These are phyloP conservation scores for Russula ochroleuca DNA, from an alignment of 768 basidiomycete genomes.

Conservation along the genomic window DNA sequence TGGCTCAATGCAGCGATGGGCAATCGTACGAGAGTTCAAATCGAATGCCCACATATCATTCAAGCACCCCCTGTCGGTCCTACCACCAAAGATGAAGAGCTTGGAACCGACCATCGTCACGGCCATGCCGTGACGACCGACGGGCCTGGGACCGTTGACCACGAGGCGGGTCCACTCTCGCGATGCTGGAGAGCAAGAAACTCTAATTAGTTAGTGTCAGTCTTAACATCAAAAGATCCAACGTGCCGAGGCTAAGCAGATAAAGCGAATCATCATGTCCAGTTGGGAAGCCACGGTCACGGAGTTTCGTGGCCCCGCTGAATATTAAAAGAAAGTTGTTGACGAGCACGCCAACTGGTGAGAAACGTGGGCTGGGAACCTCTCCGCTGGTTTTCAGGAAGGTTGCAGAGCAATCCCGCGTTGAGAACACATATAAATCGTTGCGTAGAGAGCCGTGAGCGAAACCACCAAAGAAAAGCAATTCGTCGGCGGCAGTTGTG, in stretches of 20 bases:
- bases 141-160: constrained; percentile 67
- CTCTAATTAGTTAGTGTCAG: neutral
- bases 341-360: constrained; percentile 85
- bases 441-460: constrained; percentile 52
- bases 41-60: constrained; percentile 97
- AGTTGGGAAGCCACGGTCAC: too few relatives aligned
- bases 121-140: constrained; percentile 87
- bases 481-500: constrained; percentile 74
- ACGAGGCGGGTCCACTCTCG: constrained; percentile 92
- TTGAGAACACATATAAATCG: constrained; percentile 82
- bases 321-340: constrained; percentile 94
- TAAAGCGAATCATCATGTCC: constrained; percentile 87
- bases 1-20: constrained; percentile 9
- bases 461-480: constrained; percentile 93
- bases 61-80: constrained; percentile 88
- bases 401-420: constrained; percentile 70
- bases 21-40: constrained; percentile 71
- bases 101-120: constrained; percentile 87
- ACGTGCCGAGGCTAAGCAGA: constrained; percentile 86
- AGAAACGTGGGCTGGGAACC: constrained; percentile 84
- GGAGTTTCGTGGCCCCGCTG: constrained; percentile 95
- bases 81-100: constrained; percentile 95
- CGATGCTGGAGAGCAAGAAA: constrained; percentile 50
- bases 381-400: constrained; percentile 86
- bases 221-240: constrained; percentile 1